phyloP scores from a whole-genome alignment of 305 asterid species.

The Solanum hybrid region DNA sequence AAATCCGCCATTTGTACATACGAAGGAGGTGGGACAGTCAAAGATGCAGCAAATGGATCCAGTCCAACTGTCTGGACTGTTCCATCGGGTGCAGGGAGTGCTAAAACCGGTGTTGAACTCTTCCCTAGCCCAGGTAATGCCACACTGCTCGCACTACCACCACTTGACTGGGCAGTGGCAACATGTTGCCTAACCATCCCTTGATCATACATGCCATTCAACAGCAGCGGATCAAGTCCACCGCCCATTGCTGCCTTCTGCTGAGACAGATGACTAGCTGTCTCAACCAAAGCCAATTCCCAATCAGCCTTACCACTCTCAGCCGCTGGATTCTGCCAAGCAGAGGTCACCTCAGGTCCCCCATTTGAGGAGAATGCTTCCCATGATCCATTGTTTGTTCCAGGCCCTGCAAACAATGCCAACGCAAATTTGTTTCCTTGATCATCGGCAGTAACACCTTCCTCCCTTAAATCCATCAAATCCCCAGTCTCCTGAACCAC shows the following conservation, averaged over 20 bases:
- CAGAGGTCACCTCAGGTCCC: constrained; percentile 59
- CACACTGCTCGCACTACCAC: constrained; percentile 90
- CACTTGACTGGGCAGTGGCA: constrained; percentile 47
- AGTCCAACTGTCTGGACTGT: constrained; percentile 62
- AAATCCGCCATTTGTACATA: constrained; percentile 85
- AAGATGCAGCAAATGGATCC: constrained; percentile 89
- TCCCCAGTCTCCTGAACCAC: constrained; percentile 35
- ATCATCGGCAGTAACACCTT: constrained; percentile 69
- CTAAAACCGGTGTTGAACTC: constrained; percentile 56
- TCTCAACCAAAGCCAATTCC: constrained; percentile 83
- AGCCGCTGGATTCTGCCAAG: constrained; percentile 94
- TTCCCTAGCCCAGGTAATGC: constrained; percentile 62
- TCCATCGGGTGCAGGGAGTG: constrained; percentile 93
- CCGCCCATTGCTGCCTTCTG: constrained; percentile 83
- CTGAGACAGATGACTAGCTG: constrained; percentile 58
- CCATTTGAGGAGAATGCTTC: constrained; percentile 70
- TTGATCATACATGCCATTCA: constrained; percentile 95
- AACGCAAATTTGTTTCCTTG: constrained; percentile 82
- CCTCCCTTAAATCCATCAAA: constrained; percentile 80
- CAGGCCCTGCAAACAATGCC: constrained; percentile 79
- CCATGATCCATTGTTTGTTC: constrained; percentile 59
- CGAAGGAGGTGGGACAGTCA: constrained; percentile 62
- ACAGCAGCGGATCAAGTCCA: constrained; percentile 63
- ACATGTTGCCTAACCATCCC: constrained; percentile 78
- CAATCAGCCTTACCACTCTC: constrained; percentile 82